A percentile compares a stretch with the other conserved stretches of the same genome.
phyloP scores from a whole-genome alignment of 148 eudicot genomes.

The Spergularia marina region DNA sequence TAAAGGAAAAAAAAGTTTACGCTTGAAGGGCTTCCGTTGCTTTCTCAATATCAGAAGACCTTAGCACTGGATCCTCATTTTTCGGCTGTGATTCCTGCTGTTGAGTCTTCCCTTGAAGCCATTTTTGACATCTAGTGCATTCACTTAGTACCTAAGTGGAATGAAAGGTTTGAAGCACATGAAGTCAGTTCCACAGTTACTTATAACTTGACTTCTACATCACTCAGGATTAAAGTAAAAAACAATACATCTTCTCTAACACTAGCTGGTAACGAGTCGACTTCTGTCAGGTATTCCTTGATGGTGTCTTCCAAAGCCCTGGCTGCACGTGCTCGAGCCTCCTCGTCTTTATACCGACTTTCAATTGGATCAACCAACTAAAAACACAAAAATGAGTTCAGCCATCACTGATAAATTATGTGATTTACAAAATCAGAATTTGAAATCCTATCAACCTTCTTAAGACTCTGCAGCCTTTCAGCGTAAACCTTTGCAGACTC shows the following conservation, averaged over 20 bases:
- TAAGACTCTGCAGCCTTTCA: slow-evolving; percentile 56
- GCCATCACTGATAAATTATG: slow-evolving; percentile 4
- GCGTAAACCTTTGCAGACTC: slow-evolving; percentile 71
- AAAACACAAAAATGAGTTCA: slow-evolving; percentile 15
- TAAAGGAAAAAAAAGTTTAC: slow-evolving; percentile 29
- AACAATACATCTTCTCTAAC: slow-evolving; percentile 65
- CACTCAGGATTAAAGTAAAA: neutral
- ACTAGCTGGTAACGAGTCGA: slow-evolving; percentile 39
- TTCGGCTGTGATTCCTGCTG: slow-evolving; percentile 65
- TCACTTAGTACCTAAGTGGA: slow-evolving; percentile 56
- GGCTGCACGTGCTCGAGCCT: slow-evolving; percentile 56
- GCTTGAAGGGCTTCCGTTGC: slow-evolving; percentile 43
- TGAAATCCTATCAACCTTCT: slow-evolving; percentile 43
- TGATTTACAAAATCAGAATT: neutral
- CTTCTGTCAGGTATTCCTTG: slow-evolving; percentile 40
- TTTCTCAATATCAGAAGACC: slow-evolving; percentile 49
- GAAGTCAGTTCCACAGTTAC: neutral
- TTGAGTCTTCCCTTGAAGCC: slow-evolving; percentile 49
- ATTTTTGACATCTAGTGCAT: slow-evolving; percentile 56
- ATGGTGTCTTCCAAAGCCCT: slow-evolving; percentile 43
- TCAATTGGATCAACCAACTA: slow-evolving; percentile 88
- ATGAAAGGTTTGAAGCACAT: slow-evolving; percentile 3
- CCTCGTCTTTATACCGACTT: slow-evolving; percentile 70
- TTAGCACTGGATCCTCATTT: slow-evolving; percentile 55
- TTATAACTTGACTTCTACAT: neutral